phyloP scores from a whole-genome alignment of 2,329 filamentous ascomycete species.

The Aspergillus aculeatinus region DNA sequence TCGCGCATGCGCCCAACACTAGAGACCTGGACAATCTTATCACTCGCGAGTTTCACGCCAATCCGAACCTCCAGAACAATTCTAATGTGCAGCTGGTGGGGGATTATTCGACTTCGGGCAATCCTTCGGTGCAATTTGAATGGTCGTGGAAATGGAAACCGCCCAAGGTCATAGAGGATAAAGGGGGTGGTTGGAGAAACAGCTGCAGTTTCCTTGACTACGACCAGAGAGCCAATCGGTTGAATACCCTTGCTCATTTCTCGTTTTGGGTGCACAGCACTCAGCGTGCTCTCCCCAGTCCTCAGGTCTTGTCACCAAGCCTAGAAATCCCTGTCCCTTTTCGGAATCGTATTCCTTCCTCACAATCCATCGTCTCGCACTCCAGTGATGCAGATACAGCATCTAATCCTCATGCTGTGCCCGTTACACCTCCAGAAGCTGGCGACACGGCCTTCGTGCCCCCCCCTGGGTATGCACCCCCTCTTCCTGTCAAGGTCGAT shows the following conservation, averaged over 20 bases:
- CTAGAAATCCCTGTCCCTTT: conserved; percentile 71
- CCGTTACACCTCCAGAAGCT: conserved; percentile 33
- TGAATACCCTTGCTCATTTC: conserved; percentile 87
- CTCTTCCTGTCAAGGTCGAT: conserved; percentile 70
- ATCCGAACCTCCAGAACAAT: conserved; percentile 97
- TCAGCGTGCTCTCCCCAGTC: conserved; percentile 41
- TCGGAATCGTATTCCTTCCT: conserved; percentile 78
- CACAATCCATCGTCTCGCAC: conserved; percentile 81
- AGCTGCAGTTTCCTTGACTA: conserved; percentile 98
- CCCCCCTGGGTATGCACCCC: conserved; percentile 27
- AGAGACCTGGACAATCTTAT: conserved; percentile 91
- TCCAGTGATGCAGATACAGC: conserved; percentile 67
- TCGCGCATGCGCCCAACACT: conserved; percentile 80
- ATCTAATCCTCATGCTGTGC: conserved; percentile 32
- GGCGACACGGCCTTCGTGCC: conserved; percentile 24
- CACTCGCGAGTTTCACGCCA: conserved; percentile 92
- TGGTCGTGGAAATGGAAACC: conserved; percentile 98
- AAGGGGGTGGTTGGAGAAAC: conserved; percentile 90
- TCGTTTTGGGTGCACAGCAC: conserved; percentile 89
- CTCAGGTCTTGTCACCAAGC: conserved; percentile 68
- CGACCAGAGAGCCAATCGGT: conserved; percentile 83
- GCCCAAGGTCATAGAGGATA: conserved; percentile 76
- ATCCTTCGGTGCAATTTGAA: conserved; percentile 78
- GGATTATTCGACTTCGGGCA: conserved; percentile 82
- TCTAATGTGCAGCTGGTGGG: conserved; percentile 94